phyloP scores from a whole-genome alignment of 2,329 filamentous ascomycete species.

The Alternaria incomplexa region DNA sequence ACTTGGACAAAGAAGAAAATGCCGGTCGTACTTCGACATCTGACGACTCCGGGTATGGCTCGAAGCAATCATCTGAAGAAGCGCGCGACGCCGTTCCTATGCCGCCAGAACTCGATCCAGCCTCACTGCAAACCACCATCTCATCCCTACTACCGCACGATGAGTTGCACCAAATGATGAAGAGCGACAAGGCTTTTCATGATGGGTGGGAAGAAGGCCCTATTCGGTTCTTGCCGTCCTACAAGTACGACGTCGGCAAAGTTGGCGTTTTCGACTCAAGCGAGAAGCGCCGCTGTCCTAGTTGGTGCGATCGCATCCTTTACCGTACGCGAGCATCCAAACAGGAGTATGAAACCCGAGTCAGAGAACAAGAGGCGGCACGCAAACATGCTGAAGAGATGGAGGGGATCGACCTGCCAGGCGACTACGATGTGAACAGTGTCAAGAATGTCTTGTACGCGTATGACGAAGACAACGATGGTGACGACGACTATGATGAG shows the following conservation, averaged over 20 bases:
- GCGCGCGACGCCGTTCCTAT: slow-evolving; percentile 42
- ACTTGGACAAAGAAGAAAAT: slow-evolving; percentile 51
- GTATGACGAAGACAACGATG: slow-evolving; percentile 84
- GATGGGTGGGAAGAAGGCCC: slow-evolving; percentile 91
- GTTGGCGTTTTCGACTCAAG: slow-evolving; percentile 92
- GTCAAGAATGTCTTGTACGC: slow-evolving; percentile 66
- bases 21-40: slow-evolving; percentile 23
- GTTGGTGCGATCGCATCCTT: slow-evolving; percentile 95
- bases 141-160: slow-evolving; percentile 88
- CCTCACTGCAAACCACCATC: slow-evolving; percentile 86
- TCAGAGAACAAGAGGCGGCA: slow-evolving; percentile 69
- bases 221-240: slow-evolving; percentile 89
- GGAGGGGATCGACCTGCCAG: slow-evolving; percentile 77
- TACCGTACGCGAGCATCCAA: slow-evolving; percentile 79
- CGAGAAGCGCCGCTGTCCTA: slow-evolving; percentile 89
- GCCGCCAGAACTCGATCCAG: slow-evolving; percentile 70
- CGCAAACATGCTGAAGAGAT: slow-evolving; percentile 82
- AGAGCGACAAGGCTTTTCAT: slow-evolving; percentile 78
- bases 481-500: slow-evolving; percentile 47
- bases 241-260: slow-evolving; percentile 97
- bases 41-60: slow-evolving; percentile 23
- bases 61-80: slow-evolving; percentile 21
- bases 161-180: slow-evolving; percentile 78
- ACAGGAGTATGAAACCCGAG: slow-evolving; percentile 67
- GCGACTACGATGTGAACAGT: slow-evolving; percentile 72